These are phyloP conservation scores for Candida orba DNA, from an alignment of 805 yeast species.

Conservation along the genomic window DNA sequence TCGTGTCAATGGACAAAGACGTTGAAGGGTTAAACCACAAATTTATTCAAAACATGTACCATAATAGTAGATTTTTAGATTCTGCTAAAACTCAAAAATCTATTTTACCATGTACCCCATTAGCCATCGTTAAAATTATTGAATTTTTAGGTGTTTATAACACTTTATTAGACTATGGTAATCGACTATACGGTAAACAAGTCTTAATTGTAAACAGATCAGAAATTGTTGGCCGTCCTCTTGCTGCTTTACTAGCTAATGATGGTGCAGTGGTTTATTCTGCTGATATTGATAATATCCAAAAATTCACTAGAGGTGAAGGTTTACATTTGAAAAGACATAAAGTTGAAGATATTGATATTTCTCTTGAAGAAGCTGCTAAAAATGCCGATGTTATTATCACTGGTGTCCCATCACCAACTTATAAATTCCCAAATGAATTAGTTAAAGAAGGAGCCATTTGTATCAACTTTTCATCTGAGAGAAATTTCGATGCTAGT, in stretches of 20 bases:
- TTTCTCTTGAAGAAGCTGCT: slow-evolving; percentile 57
- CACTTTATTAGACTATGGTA: slow-evolving; percentile 74
- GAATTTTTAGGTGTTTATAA: slow-evolving; percentile 89
- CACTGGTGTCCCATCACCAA: slow-evolving; percentile 87
- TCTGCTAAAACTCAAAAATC: slow-evolving; percentile 61
- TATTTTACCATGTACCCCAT: slow-evolving; percentile 92
- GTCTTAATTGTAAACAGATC: slow-evolving; percentile 87
- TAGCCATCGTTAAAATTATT: slow-evolving; percentile 88
- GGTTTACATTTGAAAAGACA: slow-evolving; percentile 78
- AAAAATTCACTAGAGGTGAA: slow-evolving; percentile 90
- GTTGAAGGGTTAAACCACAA: slow-evolving; percentile 92
- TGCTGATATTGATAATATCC: slow-evolving; percentile 80
- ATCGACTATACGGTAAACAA: slow-evolving; percentile 88
- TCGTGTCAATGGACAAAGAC: slow-evolving; percentile 84
- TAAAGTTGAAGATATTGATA: slow-evolving; percentile 56
- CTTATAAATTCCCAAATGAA: slow-evolving; percentile 81
- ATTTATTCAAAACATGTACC: slow-evolving; percentile 91
- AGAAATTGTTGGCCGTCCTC: slow-evolving; percentile 95
- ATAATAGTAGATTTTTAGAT: slow-evolving; percentile 82
- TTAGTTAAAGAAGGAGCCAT: slow-evolving; percentile 81
- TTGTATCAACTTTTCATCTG: slow-evolving; percentile 83
- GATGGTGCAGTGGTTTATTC: slow-evolving; percentile 97
- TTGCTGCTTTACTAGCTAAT: slow-evolving; percentile 92
- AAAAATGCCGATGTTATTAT: slow-evolving; percentile 81
- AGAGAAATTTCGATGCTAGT: slow-evolving; percentile 77